A percentile compares a stretch with the other conserved stretches of the same genome.
phyloP scores from a whole-genome alignment of 2,329 filamentous ascomycete species.

The Claviceps cyperi region DNA sequence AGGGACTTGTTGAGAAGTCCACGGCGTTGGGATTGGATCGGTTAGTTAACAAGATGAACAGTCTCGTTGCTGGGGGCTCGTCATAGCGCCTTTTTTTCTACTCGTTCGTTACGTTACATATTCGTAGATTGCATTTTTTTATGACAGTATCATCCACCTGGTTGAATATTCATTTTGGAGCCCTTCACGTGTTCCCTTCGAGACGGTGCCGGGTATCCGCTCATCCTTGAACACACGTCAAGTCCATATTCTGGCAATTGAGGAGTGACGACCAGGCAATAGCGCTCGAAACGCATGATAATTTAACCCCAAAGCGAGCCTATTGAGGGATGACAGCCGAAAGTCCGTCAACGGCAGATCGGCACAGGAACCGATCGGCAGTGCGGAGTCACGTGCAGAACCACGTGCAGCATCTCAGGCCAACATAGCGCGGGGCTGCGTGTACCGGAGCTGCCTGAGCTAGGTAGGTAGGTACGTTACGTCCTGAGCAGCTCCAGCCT shows the following conservation, averaged over 20 bases:
- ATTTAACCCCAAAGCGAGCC: neutral
- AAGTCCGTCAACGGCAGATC: neutral
- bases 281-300: too few relatives aligned
- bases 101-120: neutral
- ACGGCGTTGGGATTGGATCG: too few relatives aligned
- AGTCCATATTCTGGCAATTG: too few relatives aligned
- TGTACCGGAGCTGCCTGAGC: slow-evolving; percentile 31
- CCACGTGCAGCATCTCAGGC: neutral
- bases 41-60: neutral
- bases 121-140: too few relatives aligned
- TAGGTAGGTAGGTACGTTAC: too few relatives aligned
- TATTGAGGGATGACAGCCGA: neutral
- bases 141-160: too few relatives aligned
- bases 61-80: neutral
- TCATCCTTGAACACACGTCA: too few relatives aligned
- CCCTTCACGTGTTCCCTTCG: too few relatives aligned
- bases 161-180: too few relatives aligned
- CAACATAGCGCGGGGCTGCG: slow-evolving; percentile 21
- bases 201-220: too few relatives aligned
- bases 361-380: neutral
- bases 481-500: slow-evolving; percentile 21
- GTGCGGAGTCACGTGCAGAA: neutral
- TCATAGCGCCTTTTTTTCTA: neutral
- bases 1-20: too few relatives aligned
- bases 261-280: too few relatives aligned